Percentiles rank a stretch among this genome's conserved stretches.
Evolutionary conservation across 2,329 filamentous ascomycete genomes (phyloP).

Genomic region (Aspergillus fischeri): DNA sequence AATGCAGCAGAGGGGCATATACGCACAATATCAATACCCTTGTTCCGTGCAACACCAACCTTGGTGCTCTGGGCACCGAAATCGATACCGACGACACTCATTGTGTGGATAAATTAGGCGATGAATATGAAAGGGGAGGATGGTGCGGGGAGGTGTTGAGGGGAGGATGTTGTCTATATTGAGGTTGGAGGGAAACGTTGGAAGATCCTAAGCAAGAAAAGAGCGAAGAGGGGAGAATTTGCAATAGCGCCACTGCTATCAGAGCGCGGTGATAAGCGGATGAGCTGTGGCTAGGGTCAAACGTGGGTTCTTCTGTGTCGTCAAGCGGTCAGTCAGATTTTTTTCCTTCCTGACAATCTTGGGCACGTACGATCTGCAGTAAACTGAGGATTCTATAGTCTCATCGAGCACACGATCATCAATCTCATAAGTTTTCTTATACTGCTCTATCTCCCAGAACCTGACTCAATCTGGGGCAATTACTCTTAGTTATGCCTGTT

Average conservation of each 20-base stretch:
- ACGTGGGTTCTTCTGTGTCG: conserved; percentile 17
- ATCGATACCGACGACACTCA: conserved; percentile 76
- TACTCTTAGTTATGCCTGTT: background rate
- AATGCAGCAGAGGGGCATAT: conserved; percentile 20
- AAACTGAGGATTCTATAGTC: background rate
- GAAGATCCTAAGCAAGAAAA: conserved; percentile 12
- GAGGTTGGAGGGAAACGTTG: conserved; percentile 4
- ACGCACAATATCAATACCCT: conserved; percentile 97
- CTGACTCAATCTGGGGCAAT: background rate
- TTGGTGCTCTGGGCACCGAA: conserved; percentile 96
- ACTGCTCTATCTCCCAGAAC: background rate
- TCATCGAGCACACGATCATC: background rate
- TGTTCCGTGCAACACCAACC: conserved; percentile 94
- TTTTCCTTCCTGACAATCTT: conserved; percentile 6
- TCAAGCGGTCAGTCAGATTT: conserved; percentile 23
- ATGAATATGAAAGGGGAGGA: conserved; percentile 8
- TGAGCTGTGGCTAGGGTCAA: conserved; percentile 20
- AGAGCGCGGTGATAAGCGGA: conserved; percentile 24
- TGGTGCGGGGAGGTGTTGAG: conserved; percentile 4
- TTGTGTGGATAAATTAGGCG: conserved; percentile 37
- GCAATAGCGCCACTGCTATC: conserved; percentile 36
- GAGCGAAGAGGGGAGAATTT: conserved; percentile 35
- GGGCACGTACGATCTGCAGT: background rate
- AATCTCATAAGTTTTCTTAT: background rate
- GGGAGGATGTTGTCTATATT: conserved; percentile 3